phyloP scores from a whole-genome alignment of 2,329 filamentous ascomycete genomes.

The Talaromyces rugulosus region DNA sequence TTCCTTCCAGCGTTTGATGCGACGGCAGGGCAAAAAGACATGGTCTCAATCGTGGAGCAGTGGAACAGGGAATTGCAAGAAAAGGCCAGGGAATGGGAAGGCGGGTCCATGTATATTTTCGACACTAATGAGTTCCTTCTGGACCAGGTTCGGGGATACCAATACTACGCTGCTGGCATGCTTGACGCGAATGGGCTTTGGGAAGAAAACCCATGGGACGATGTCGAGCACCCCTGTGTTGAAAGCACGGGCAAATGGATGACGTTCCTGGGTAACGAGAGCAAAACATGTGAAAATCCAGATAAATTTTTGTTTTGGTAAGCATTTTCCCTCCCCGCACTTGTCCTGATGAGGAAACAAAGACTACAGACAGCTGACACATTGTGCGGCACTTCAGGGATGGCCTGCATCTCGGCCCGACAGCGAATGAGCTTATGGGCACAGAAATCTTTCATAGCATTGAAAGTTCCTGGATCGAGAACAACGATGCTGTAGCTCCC shows the following conservation, averaged over 20 bases:
- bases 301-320: slow-evolving; percentile 41
- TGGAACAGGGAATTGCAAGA: slow-evolving; percentile 32
- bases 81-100: slow-evolving; percentile 28
- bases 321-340: slow-evolving; percentile 14
- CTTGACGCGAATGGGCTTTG: slow-evolving; percentile 32
- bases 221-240: slow-evolving; percentile 34
- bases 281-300: slow-evolving; percentile 29
- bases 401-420: slow-evolving; percentile 37
- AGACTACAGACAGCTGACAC: slow-evolving; percentile 10
- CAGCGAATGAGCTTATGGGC: slow-evolving; percentile 35
- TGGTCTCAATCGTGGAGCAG: slow-evolving; percentile 27
- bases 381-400: slow-evolving; percentile 27
- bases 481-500: slow-evolving; percentile 5
- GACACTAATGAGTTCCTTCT: slow-evolving; percentile 37
- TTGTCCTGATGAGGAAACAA: slow-evolving; percentile 7
- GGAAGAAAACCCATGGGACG: slow-evolving; percentile 28
- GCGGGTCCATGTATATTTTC: slow-evolving; percentile 34
- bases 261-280: slow-evolving; percentile 14
- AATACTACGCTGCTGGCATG: slow-evolving; percentile 32
- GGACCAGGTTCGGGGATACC: slow-evolving; percentile 36
- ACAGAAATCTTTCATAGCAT: slow-evolving; percentile 35
- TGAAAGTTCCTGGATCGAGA: slow-evolving; percentile 23
- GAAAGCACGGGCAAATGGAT: slow-evolving; percentile 23
- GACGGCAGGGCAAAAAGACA: slow-evolving; percentile 25
- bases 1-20: slow-evolving; percentile 34